Percentiles rank a stretch among this genome's conserved stretches.
These are phyloP conservation scores for Didymella exigua DNA, from an alignment of 2,329 filamentous ascomycete species.

Conservation along the genomic window DNA sequence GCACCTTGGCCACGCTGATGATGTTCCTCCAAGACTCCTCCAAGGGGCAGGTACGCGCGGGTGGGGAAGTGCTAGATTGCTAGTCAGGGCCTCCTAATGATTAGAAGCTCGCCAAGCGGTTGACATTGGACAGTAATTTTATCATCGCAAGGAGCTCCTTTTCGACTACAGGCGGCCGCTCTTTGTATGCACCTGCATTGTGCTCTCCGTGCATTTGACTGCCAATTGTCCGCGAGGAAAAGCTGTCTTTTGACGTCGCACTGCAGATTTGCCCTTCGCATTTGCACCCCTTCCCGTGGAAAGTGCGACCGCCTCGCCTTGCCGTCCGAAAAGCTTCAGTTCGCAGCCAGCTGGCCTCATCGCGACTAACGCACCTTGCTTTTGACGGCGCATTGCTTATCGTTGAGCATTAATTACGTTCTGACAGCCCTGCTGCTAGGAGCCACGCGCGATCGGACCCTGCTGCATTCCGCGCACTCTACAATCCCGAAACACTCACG, in stretches of 20 bases:
- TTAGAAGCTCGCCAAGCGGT: constrained; percentile 28
- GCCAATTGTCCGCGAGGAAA: constrained; percentile 15
- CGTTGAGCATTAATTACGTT: constrained; percentile 5
- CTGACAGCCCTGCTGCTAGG: constrained; percentile 12
- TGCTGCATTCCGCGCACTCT: constrained; percentile 33
- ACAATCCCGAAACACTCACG: constrained; percentile 38
- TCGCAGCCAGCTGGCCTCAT: constrained; percentile 38
- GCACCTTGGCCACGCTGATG: constrained; percentile 5
- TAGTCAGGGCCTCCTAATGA: constrained; percentile 20
- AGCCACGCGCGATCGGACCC: constrained; percentile 20
- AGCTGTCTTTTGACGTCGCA: constrained; percentile 27
- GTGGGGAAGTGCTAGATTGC: constrained; percentile 8
- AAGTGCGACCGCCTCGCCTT: constrained; percentile 31
- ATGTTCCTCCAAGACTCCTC: not conserved
- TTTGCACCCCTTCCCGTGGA: constrained; percentile 12
- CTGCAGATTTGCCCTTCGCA: constrained; percentile 26
- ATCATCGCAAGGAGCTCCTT: constrained; percentile 31
- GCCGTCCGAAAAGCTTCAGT: constrained; percentile 23
- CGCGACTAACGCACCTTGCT: constrained; percentile 23
- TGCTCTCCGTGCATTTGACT: constrained; percentile 15
- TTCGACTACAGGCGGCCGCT: constrained; percentile 18
- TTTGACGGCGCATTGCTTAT: constrained; percentile 22
- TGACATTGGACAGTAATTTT: constrained; percentile 24
- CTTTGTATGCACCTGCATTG: constrained; percentile 19
- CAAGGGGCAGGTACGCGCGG: constrained; percentile 9